A percentile compares a stretch with the other conserved stretches of the same genome.
These are phyloP conservation scores for Pezicula neosporulosa DNA, from an alignment of 2,329 filamentous ascomycete species.

Conservation along the genomic window DNA sequence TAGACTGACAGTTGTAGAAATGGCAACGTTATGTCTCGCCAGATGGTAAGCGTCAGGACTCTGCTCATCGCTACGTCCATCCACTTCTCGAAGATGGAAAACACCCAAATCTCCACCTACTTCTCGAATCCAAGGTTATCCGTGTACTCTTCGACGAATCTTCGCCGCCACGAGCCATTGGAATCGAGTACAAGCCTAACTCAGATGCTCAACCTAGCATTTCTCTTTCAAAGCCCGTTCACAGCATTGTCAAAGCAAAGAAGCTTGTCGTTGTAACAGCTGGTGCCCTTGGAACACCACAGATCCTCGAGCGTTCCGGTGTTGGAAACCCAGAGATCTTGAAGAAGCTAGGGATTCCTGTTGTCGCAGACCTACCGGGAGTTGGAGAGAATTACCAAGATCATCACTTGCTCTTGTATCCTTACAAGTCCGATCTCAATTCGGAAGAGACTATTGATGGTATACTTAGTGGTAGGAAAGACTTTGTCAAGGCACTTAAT, in stretches of 20 bases:
- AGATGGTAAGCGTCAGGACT: constrained; percentile 54
- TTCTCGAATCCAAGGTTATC: constrained; percentile 53
- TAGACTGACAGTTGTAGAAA: constrained; percentile 28
- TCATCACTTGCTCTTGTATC: constrained; percentile 49
- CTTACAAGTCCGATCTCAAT: constrained; percentile 44
- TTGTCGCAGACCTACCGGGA: constrained; percentile 43
- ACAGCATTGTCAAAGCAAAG: constrained; percentile 41
- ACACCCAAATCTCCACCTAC: constrained; percentile 56
- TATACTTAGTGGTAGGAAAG: constrained; percentile 44
- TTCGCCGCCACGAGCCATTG: constrained; percentile 45
- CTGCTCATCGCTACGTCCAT: constrained; percentile 52
- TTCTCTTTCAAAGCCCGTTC: constrained; percentile 23
- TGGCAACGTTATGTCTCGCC: constrained; percentile 45
- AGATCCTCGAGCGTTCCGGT: constrained; percentile 59
- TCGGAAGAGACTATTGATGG: constrained; percentile 50
- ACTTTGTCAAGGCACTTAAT: constrained; percentile 41
- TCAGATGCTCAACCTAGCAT: constrained; percentile 34
- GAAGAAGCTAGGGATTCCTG: constrained; percentile 40
- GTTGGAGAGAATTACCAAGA: constrained; percentile 54
- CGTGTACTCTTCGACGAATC: constrained; percentile 50
- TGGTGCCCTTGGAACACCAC: constrained; percentile 30
- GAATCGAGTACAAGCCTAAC: constrained; percentile 55
- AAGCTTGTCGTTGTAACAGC: constrained; percentile 50
- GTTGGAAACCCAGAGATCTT: constrained; percentile 51
- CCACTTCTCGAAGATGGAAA: constrained; percentile 44